Evolutionary conservation across 1,284 basidiomycete genomes (phyloP).

Genomic region (Pisolithus thermaeus): DNA sequence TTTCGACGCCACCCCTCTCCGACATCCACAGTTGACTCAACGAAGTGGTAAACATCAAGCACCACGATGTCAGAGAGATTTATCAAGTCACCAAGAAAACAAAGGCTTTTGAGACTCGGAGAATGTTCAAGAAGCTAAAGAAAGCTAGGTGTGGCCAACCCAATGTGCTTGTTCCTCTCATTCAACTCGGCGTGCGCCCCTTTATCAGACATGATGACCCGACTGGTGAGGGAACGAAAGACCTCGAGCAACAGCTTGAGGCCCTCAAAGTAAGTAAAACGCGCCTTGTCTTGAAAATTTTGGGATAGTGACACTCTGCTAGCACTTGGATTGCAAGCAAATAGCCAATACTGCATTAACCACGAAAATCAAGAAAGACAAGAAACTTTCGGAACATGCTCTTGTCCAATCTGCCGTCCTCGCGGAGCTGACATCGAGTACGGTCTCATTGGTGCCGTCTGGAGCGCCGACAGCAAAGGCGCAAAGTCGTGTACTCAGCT

Average conservation of each 20-base stretch:
- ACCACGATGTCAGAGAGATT: conserved; percentile 64
- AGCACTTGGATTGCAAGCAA: conserved; percentile 58
- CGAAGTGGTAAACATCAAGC: conserved; percentile 36
- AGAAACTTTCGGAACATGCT: conserved; percentile 42
- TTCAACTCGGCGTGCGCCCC: neutral
- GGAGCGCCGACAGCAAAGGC: conserved; percentile 55
- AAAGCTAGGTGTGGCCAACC: conserved; percentile 47
- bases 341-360: conserved; percentile 59
- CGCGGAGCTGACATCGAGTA: conserved; percentile 34
- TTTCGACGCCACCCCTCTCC: conserved; percentile 22
- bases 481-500: conserved; percentile 70
- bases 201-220: conserved; percentile 37
- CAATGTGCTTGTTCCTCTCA: neutral
- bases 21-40: conserved; percentile 1
- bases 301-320: conserved; percentile 4
- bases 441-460: conserved; percentile 28
- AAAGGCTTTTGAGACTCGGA: conserved; percentile 78
- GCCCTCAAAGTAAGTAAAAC: conserved; percentile 53
- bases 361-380: conserved; percentile 74
- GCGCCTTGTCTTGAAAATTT: conserved; percentile 1
- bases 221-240: conserved; percentile 35
- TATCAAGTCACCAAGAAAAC: conserved; percentile 75
- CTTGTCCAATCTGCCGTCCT: conserved; percentile 41
- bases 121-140: conserved; percentile 80
- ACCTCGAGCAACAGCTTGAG: conserved; percentile 64